Evolutionary conservation across 2,329 filamentous ascomycete species (phyloP), one percentile per base, ranked within the genome.

Genomic region (Tolypocladium amazonense): DNA sequence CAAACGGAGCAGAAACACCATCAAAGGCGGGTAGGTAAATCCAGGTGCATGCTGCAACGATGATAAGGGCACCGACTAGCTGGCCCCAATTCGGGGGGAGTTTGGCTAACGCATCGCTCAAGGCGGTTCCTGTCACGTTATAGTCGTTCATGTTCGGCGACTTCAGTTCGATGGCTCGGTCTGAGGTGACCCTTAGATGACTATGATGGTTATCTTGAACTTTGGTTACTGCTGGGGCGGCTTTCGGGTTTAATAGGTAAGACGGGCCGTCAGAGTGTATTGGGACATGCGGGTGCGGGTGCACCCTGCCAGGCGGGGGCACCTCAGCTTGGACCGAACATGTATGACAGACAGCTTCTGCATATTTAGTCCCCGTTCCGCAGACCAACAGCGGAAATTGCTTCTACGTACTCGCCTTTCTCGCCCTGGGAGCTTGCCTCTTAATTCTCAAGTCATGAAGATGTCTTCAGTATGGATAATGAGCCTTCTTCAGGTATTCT

Each of bases 401-500:
- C 2, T 25, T 27, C 14, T 7, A 7, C 11, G 15, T 14, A 7
- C 8, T 27, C 1, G 23, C 45, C 33, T 2, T 12, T 4, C 8
- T 52, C 15, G 25, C 12, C 18, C 5, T 27, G 5, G 14, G 5
- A 27, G 5, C 14, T 27, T 50, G 23, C 14, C 7, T 7, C 12
- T 4, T 27, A n/a, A 8, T 8, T 33, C 33, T 55, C 33, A 8
- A 55, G 23, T 38, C 20, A n/a, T 4, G 12, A 37, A 38, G 4
- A 58, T 58, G 57, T 37, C 47, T 7, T 58, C 37, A 25, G 12
- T 33, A 18, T 12, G 47, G 43, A n/a, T 38, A 1, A 47, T 63
- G 30, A 56, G 23, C 27, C 12, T 63, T 12, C 62, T 63, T 15
- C 62, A 63, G 37, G 18, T 52, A 20, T 45, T 41, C n/a, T 3